Percentiles rank a stretch among this genome's conserved stretches.
Evolutionary conservation across 2,329 filamentous ascomycete species (phyloP).

Genomic region (Phialocephala sp.): DNA sequence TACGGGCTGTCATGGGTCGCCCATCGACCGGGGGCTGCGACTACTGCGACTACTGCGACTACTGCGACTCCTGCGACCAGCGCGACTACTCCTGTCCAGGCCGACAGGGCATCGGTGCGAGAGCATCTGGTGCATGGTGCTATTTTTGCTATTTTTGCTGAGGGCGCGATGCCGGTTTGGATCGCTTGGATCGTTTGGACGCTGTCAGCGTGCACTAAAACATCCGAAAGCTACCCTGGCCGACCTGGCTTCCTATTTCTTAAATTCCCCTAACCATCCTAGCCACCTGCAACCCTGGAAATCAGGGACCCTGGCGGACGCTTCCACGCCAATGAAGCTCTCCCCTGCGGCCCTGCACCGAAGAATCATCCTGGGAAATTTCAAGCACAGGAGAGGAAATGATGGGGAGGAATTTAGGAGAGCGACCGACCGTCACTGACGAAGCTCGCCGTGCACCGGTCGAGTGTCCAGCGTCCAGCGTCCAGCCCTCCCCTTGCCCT

Average conservation of each 20-base stretch:
- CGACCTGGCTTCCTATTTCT: neutral
- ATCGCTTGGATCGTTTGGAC: neutral
- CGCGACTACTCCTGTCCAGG: too few species aligned
- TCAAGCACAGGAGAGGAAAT: conserved; percentile 7
- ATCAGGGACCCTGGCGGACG: neutral
- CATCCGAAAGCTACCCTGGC: conserved; percentile 10
- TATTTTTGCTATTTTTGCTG: too few species aligned
- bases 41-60: too few species aligned
- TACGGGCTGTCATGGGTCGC: too few species aligned
- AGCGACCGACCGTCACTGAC: too few species aligned
- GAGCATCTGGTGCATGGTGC: too few species aligned
- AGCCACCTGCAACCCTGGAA: neutral
- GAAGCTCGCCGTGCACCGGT: neutral
- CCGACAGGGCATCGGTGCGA: too few species aligned
- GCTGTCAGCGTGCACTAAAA: conserved; percentile 8
- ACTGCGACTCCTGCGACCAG: too few species aligned
- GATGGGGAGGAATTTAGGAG: neutral
- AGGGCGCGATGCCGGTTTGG: neutral
- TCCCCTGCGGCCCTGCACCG: conserved; percentile 1
- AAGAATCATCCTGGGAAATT: conserved; percentile 12
- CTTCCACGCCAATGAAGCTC: conserved; percentile 7
- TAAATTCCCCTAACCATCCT: neutral
- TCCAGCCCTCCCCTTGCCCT: too few species aligned
- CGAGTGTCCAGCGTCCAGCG: too few species aligned
- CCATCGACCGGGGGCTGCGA: too few species aligned